These are phyloP conservation scores for Dendrothele bispora DNA, from an alignment of 768 basidiomycete genomes.

Conservation along the genomic window DNA sequence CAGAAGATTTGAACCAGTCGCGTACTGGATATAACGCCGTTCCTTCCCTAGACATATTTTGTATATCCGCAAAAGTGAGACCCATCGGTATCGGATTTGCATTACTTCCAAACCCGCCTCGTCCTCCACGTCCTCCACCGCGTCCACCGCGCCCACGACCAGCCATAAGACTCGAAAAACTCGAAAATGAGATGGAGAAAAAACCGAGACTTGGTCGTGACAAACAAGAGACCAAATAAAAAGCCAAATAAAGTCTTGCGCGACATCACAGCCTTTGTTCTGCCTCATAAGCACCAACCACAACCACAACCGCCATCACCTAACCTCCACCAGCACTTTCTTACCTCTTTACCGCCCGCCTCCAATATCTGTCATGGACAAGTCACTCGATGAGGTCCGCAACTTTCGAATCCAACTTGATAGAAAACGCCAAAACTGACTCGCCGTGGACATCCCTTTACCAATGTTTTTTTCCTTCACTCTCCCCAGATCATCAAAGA, in stretches of 20 bases:
- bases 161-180: conserved; percentile 35
- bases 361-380: conserved; percentile 59
- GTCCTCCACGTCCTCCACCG: conserved; percentile 63
- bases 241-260: too few species aligned
- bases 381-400: conserved; percentile 80
- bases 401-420: conserved; percentile 10
- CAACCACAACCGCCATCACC: too few species aligned
- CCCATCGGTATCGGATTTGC: conserved; percentile 69
- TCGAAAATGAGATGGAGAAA: background rate
- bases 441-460: conserved; percentile 17
- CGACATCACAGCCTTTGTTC: conserved; percentile 3
- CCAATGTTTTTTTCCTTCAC: conserved; percentile 18
- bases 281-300: background rate
- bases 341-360: conserved; percentile 9
- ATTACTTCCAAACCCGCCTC: conserved; percentile 41
- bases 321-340: background rate
- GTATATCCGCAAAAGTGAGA: conserved; percentile 77
- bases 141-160: conserved; percentile 40
- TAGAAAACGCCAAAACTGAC: background rate
- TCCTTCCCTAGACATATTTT: conserved; percentile 72
- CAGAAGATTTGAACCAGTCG: too few species aligned
- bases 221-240: too few species aligned
- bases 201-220: background rate
- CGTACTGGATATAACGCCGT: conserved; percentile 82
- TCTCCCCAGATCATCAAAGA: conserved; percentile 63